Evolutionary conservation across 1,284 basidiomycete genomes (phyloP).

Genomic region (Rhodotorula sp.): DNA sequence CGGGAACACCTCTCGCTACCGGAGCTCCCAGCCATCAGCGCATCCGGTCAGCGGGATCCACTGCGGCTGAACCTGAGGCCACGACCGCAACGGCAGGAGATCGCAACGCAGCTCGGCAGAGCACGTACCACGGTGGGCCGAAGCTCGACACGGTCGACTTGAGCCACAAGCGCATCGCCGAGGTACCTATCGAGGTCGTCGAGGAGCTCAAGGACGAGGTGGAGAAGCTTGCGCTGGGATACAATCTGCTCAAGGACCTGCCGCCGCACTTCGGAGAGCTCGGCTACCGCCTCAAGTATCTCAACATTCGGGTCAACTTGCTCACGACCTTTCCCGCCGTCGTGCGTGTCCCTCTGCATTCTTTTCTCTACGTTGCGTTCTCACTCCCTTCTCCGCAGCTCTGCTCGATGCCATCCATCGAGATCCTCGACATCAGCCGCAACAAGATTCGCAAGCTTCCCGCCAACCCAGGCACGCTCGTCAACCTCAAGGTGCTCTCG

Average conservation of each 20-base stretch:
- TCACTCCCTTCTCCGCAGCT: slow-evolving; percentile 56
- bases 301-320: slow-evolving; percentile 87
- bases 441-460: slow-evolving; percentile 86
- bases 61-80: background rate
- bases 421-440: slow-evolving; percentile 90
- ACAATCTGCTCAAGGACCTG: slow-evolving; percentile 77
- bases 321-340: slow-evolving; percentile 81
- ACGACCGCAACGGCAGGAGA: background rate
- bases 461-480: slow-evolving; percentile 71
- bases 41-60: slow-evolving; percentile 22
- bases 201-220: slow-evolving; percentile 68
- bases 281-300: slow-evolving; percentile 71
- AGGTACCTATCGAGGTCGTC: slow-evolving; percentile 69
- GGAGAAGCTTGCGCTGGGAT: slow-evolving; percentile 81
- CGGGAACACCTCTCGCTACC: slow-evolving; percentile 4
- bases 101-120: background rate
- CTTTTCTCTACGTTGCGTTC: too few relatives aligned
- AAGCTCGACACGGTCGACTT: slow-evolving; percentile 68
- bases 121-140: background rate
- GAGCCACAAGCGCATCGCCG: slow-evolving; percentile 69
- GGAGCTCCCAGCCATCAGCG: slow-evolving; percentile 20
- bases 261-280: slow-evolving; percentile 76
- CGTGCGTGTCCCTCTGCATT: slow-evolving; percentile 56
- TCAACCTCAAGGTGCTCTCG: slow-evolving; percentile 79
- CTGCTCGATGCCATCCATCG: slow-evolving; percentile 77